Base-by-base conservation (phyloP, 129 eudicot species). In the Escallonia herrerae region DNA sequence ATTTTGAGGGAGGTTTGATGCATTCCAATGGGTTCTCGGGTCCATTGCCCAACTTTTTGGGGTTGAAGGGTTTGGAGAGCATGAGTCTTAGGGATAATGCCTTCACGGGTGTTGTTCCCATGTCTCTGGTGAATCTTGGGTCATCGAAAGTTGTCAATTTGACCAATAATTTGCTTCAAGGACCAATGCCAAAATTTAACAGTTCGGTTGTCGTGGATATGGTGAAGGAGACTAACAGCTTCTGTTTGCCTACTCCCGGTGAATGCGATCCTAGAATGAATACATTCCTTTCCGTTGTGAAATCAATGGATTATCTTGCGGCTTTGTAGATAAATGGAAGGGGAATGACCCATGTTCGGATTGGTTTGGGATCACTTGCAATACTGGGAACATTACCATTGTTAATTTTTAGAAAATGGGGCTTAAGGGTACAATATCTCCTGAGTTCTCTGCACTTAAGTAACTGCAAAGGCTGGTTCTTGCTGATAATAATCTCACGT, bases 361-460 rank as follows among this genome's bases (percentile, higher is more conserved):
- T 79, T 94, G 96, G 96, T 64, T 86, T 51, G 99, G 99, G 67
- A 80, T 94, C 43, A 84, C 87, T 74, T 94, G 99, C 76, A 79
- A 67, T 50, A 44, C 65, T 56, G 95, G 84, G 39, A 94, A 84
- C 63, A 79, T 94, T 40, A 89, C 90, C 6, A 74, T 86, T 61
- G 79, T 94, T 15, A 94, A 89, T 73, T 80, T 94, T 42, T 78
- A 82, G 75, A 81, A 81, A 47, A 80, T 79, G 90, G 86, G 72
- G 62, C 96, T 94, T 15, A 72, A 74, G 4, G 99, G 99, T 2
- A 68, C 80, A 13, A 81, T 94, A 71, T 84, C 99, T 13, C 90
- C 95, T 7, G 83, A 59, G 2, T 86, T 83, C 76, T 72, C 90
- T 8, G 72, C 77, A 3, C 78, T 94, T 64, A 94, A 79, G 58